These are phyloP conservation scores for Nakazawaea holstii DNA, from an alignment of 805 yeast species.

Conservation along the genomic window DNA sequence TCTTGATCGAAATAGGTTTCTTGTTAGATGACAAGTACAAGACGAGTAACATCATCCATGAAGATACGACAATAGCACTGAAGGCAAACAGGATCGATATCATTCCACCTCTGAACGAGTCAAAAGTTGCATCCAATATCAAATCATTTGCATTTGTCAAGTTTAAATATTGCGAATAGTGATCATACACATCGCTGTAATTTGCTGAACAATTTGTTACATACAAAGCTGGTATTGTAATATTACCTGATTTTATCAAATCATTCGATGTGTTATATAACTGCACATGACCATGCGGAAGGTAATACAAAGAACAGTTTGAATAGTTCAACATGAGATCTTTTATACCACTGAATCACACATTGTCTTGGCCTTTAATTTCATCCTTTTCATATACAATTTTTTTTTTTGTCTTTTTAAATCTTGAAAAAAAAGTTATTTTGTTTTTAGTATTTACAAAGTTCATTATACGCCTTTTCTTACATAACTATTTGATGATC, in stretches of 20 bases:
- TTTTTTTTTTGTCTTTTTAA: conserved; percentile 7
- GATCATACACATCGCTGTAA: not conserved
- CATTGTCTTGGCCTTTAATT: not conserved
- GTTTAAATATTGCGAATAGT: conserved; percentile 2
- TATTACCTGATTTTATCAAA: conserved; percentile 14
- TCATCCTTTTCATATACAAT: conserved; percentile 8
- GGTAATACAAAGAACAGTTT: conserved; percentile 35
- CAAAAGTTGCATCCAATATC: conserved; percentile 13
- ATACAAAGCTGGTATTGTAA: conserved; percentile 35
- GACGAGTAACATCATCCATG: conserved; percentile 67
- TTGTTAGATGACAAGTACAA: conserved; percentile 49
- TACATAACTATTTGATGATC: not conserved
- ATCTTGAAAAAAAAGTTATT: no score
- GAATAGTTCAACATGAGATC: not conserved
- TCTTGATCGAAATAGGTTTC: conserved; percentile 51
- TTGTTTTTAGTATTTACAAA: not conserved
- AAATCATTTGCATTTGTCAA: conserved; percentile 11
- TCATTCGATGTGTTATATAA: conserved; percentile 17
- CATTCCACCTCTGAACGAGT: conserved; percentile 31
- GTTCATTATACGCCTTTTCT: not conserved
- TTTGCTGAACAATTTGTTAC: conserved; percentile 39
- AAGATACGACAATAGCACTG: conserved; percentile 49
- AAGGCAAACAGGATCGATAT: conserved; percentile 44
- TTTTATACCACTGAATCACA: not conserved
- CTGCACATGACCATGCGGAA: conserved; percentile 28